Percentiles rank a stretch among this genome's conserved stretches.
Evolutionary conservation across 768 basidiomycete genomes (phyloP).

Genomic region (Phaeotremella fagi): DNA sequence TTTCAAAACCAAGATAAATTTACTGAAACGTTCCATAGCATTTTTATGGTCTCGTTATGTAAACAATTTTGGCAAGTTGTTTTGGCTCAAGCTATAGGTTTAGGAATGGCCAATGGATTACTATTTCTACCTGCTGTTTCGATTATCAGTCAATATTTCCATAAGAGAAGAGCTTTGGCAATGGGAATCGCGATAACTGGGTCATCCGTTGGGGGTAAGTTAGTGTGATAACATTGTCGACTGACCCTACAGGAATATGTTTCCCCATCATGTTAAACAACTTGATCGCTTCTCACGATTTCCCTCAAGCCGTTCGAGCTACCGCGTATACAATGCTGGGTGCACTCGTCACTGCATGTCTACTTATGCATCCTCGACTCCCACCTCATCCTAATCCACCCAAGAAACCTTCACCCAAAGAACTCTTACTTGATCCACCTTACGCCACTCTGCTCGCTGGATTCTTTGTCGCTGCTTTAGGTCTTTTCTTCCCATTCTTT

Average conservation of each 20-base stretch:
- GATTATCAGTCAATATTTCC: conserved; percentile 53
- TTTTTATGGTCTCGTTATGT: conserved; percentile 24
- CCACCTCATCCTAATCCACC: conserved; percentile 1
- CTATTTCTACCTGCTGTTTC: conserved; percentile 55
- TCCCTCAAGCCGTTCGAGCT: conserved; percentile 5
- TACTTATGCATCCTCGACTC: not conserved
- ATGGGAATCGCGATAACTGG: conserved; percentile 52
- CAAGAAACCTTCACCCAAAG: conserved; percentile 9
- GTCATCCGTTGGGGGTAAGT: conserved; percentile 32
- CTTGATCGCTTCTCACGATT: conserved; percentile 6
- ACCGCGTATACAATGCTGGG: conserved; percentile 1
- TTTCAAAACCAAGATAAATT: not conserved
- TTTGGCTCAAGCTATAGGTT: conserved; percentile 23
- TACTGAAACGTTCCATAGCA: not conserved
- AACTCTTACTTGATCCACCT: conserved; percentile 11
- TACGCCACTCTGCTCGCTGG: conserved; percentile 13
- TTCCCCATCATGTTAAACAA: conserved; percentile 46
- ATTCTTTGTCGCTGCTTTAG: conserved; percentile 16
- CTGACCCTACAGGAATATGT: conserved; percentile 16
- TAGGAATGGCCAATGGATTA: conserved; percentile 54
- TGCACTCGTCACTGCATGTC: not conserved
- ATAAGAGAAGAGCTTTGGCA: conserved; percentile 49
- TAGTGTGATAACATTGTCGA: not conserved
- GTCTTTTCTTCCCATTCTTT: conserved; percentile 27
- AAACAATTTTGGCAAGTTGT: conserved; percentile 17